Percentiles rank a stretch among this genome's conserved stretches.
These are phyloP conservation scores for Coccomyxa subellipsoidea DNA, from an alignment of 163 green algal genomes.

Conservation along the genomic window DNA sequence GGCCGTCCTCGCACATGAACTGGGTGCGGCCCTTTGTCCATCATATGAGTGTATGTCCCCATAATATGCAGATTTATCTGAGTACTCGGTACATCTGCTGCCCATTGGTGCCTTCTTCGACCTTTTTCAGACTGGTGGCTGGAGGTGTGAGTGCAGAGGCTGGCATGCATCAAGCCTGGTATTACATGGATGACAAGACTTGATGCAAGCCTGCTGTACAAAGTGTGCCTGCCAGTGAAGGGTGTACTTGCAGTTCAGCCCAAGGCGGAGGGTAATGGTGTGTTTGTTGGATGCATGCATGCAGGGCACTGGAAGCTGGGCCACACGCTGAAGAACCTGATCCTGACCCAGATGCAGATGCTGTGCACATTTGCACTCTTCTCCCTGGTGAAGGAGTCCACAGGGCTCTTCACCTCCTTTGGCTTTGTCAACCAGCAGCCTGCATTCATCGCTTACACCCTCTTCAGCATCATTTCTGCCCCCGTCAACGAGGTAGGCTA, in stretches of 20 bases:
- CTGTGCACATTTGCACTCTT: conserved; percentile 57
- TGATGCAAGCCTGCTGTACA: too few species aligned
- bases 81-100: too few species aligned
- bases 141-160: too few species aligned
- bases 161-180: too few species aligned
- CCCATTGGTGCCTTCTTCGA: too few species aligned
- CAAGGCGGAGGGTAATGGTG: too few species aligned
- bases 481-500: conserved; percentile 40
- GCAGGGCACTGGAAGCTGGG: conserved; percentile 61
- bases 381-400: conserved; percentile 31
- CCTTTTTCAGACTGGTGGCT: too few species aligned
- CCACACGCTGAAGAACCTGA: conserved; percentile 56
- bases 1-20: conserved; percentile 87
- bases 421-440: conserved; percentile 47
- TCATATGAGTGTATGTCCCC: neutral
- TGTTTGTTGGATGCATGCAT: too few species aligned
- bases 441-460: conserved; percentile 40
- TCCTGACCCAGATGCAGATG: conserved; percentile 37
- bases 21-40: conserved; percentile 45
- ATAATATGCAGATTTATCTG: neutral
- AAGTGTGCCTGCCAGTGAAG: too few species aligned
- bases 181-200: too few species aligned
- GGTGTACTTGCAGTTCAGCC: too few species aligned
- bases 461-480: conserved; percentile 45
- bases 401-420: conserved; percentile 52